Base-by-base conservation (phyloP, 441 rosid genomes). In the Mallotus repandus region DNA sequence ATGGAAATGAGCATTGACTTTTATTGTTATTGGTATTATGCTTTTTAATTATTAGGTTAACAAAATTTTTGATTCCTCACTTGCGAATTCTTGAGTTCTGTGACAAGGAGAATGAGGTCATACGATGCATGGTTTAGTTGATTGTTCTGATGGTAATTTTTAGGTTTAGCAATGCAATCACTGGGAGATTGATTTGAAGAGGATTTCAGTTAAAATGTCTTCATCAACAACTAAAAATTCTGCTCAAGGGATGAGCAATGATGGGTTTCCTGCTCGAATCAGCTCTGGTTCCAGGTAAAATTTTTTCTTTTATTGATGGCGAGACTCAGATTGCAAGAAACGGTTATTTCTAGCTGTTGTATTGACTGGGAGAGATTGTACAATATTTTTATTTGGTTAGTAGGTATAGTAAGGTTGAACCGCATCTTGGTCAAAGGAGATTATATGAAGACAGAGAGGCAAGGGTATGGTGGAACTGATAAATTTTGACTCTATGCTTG, bases 371-470 rank as follows among this genome's bases (percentile, higher is more conserved):
- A 68, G 66, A 46, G 48, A 72, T 65, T 67, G 43, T 29, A 19
- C 25, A 21, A 63, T 52, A 25, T 29, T 72, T 70, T 70, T 70
- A 55, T 16, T 74, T 65, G 73, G 74, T 65, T 78, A 62, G 32
- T 66, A 85, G 88, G 81, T 79, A 76, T 73, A 38, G 41, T 38
- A 78, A 73, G 65, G 53, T 70, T 68, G 89, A 81, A 63, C 77
- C 71, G 53, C 84, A 74, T 77, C 74, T 75, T 75, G 61, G 79
- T 64, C 79, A 81, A 38, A 86, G 74, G 74, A 86, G 78, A 82
- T 79, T 77, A 69, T 77, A 81, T 71, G 91, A 84, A 54, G 90
- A 88, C 77, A 85, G 56, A 83, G 93, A 92, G 76, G 87, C 88
- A 69, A 86, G 82, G 98, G 99, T 92, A 83, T 52, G 41, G 41